A percentile compares a stretch with the other conserved stretches of the same genome.
Conservation (phyloP, 495 filamentous ascomycete genomes). For the Hyaloscypha hepaticicola region DNA sequence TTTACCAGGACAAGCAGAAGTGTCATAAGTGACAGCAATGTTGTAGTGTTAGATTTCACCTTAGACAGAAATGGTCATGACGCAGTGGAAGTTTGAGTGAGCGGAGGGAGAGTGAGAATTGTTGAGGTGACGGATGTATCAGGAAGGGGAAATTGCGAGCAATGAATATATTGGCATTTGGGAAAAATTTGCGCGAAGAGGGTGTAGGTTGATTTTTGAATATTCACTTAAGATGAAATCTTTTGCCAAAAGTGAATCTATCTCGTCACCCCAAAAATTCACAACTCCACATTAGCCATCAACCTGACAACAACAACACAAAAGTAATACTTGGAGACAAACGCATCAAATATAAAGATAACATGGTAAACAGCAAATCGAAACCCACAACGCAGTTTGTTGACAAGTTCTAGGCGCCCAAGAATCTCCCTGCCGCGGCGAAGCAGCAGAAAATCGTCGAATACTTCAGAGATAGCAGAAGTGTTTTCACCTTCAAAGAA, state of each 20-base stretch:
- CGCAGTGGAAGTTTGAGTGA: too few species aligned
- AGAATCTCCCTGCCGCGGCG: constrained; percentile 53
- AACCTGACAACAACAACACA: not conserved
- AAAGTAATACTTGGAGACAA: not conserved
- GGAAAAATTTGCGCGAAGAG: not conserved
- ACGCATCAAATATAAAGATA: not conserved
- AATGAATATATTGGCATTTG: not conserved
- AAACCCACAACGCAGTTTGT: not conserved
- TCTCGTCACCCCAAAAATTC: not conserved
- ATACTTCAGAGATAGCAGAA: constrained; percentile 61
- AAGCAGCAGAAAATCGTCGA: constrained; percentile 63
- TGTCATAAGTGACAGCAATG: constrained; percentile 1
- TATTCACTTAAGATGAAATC: not conserved
- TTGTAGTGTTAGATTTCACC: constrained; percentile 26
- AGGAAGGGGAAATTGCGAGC: not conserved
- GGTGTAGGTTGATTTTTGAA: not conserved
- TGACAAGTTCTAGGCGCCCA: constrained; percentile 52
- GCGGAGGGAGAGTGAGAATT: too few species aligned
- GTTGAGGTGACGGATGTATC: not conserved
- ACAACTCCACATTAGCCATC: not conserved
- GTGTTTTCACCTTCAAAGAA: constrained; percentile 72
- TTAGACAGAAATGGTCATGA: constrained; percentile 1
- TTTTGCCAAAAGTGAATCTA: not conserved
- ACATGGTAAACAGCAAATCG: not conserved
- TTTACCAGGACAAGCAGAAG: constrained; percentile 20